A percentile compares a stretch with the other conserved stretches of the same genome.
phyloP scores from a whole-genome alignment of 768 basidiomycete genomes.

The Fistulinella prunicolor region DNA sequence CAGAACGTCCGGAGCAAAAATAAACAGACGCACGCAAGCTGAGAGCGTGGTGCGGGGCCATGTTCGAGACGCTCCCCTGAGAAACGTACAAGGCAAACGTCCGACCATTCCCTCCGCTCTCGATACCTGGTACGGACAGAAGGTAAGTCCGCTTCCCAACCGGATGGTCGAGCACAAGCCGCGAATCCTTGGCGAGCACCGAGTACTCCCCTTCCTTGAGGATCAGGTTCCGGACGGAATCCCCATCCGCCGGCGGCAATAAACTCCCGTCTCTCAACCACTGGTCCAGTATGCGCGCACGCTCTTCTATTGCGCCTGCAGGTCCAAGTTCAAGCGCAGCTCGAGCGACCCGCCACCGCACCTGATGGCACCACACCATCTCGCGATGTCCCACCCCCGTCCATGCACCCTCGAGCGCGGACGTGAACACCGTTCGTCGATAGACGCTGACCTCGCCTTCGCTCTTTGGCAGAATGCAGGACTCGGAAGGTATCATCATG shows the following conservation, averaged over 20 bases:
- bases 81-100: conserved; percentile 59
- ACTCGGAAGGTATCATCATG: conserved; percentile 88
- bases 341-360: conserved; percentile 84
- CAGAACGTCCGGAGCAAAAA: conserved; percentile 38
- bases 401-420: conserved; percentile 88
- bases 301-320: conserved; percentile 19
- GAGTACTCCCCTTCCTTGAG: conserved; percentile 30
- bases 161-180: conserved; percentile 46
- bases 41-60: conserved; percentile 48
- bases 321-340: conserved; percentile 66
- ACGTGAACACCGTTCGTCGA: conserved; percentile 74
- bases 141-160: conserved; percentile 45
- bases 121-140: conserved; percentile 36
- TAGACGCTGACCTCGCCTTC: conserved; percentile 29
- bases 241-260: conserved; percentile 33
- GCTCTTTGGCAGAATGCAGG: conserved; percentile 58
- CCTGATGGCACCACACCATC: conserved; percentile 99
- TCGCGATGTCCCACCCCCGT: conserved; percentile 94
- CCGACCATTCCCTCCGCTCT: conserved; percentile 4
- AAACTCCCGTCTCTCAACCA: conserved; percentile 69
- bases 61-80: conserved; percentile 49
- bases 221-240: conserved; percentile 5
- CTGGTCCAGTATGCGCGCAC: conserved; percentile 45
- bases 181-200: conserved; percentile 35
- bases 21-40: conserved; percentile 48